Evolutionary conservation across 495 filamentous ascomycete genomes (phyloP), one percentile per base, ranked within the genome.

Genomic region (Xylaria grammica): DNA sequence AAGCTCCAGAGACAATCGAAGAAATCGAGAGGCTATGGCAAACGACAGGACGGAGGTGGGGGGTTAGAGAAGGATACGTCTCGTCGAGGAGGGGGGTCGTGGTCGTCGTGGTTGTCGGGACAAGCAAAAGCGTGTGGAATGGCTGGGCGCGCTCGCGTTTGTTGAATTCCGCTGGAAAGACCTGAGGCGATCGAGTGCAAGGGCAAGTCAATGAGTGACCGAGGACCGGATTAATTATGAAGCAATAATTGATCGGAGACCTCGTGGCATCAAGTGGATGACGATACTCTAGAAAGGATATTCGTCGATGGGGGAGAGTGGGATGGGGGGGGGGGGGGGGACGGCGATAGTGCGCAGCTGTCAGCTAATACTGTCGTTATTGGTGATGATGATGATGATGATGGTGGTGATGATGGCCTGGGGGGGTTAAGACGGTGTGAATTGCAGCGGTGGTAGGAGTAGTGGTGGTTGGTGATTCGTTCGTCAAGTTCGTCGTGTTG

Each of bases 1-100:
- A 38, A 56, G 40, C 51, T 48, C 30, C 20, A 56, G 50, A 63
- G 36, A 34, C 49, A 53, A 54, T 53, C 48, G 46, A 55, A 1
- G 2, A 30, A 20, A 26, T 36, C 29, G 40, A 55, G 51, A 56
- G 42, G 50, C 40, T 22, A 38, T 63, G 61, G 61, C 10, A 49
- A 56, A 5, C n/a, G 30, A 48, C 60, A 36, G 42, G 32, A 32
- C 49, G 38, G 46, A 36, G 34, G 34, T 11, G 34, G 34, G 5
- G 11, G 34, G 34, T n/a, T 36, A 36, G 40, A 42, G 40, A 17
- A 42, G 17, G 40, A 17, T 42, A 17, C 40, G 40, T 42, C 40
- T 42, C 40, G 40, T 42, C 40, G 40, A 42, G 8, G 32, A 26
- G 6, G 29, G 52, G 19, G 24, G 19, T 15, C 10, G 22, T 38